A percentile compares a stretch with the other conserved stretches of the same genome.
Evolutionary conservation across 2,329 filamentous ascomycete genomes (phyloP).

Genomic region (Penicillium polonicum): DNA sequence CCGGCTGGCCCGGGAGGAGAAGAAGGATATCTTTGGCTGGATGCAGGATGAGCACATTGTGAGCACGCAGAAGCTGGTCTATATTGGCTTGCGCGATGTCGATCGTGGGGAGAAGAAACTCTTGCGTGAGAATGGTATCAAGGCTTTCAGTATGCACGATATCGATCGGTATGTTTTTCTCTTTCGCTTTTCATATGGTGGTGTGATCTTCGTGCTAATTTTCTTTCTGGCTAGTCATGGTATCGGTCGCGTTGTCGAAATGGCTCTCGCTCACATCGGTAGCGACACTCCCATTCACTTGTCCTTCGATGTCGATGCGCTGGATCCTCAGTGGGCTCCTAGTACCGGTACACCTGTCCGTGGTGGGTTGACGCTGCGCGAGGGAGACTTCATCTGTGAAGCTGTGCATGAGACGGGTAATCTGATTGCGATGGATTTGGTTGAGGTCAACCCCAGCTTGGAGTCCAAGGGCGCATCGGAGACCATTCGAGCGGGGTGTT

Average conservation of each 20-base stretch:
- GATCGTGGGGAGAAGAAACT: constrained; percentile 93
- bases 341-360: constrained; percentile 93
- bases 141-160: constrained; percentile 98
- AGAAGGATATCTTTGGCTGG: constrained; percentile 86
- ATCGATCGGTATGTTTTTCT: constrained; percentile 70
- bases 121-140: constrained; percentile 82
- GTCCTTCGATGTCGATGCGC: constrained; percentile 93
- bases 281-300: constrained; percentile 94
- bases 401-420: constrained; percentile 76
- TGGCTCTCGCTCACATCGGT: constrained; percentile 96
- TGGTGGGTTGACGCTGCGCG: constrained; percentile 86
- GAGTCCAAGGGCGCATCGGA: constrained; percentile 71
- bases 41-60: constrained; percentile 60
- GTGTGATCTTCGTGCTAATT: constrained; percentile 4
- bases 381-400: constrained; percentile 96
- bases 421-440: constrained; percentile 75
- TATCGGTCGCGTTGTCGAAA: constrained; percentile 93
- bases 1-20: constrained; percentile 73
- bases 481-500: constrained; percentile 87
- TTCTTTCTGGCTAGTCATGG: constrained; percentile 62
- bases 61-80: constrained; percentile 83
- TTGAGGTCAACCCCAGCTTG: constrained; percentile 76
- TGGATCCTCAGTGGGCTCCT: constrained; percentile 94
- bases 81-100: constrained; percentile 92
- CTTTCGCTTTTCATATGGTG: neutral